Conservation (phyloP, 306 rosid species). For the Corylus americana region DNA sequence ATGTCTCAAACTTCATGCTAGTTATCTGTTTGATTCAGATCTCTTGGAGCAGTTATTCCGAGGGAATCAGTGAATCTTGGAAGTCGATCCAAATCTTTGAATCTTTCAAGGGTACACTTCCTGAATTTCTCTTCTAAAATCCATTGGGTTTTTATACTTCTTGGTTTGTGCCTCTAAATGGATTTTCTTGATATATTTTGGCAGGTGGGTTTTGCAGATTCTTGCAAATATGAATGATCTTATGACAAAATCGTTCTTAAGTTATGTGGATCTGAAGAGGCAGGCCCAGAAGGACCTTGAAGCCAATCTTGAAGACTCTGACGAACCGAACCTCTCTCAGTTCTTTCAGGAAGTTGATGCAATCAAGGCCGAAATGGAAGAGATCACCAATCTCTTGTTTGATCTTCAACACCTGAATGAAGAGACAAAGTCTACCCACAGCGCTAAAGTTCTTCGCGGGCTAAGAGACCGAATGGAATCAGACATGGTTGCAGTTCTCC, state of each 20-base stretch:
- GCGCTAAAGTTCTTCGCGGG: constrained; percentile 80
- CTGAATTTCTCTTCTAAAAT: constrained; percentile 17
- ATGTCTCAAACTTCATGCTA: background rate
- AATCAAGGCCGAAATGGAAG: constrained; percentile 79
- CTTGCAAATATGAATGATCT: constrained; percentile 82
- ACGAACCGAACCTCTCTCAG: constrained; percentile 72
- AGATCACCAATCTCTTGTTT: constrained; percentile 84
- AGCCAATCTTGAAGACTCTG: constrained; percentile 50
- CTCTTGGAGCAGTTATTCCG: constrained; percentile 26
- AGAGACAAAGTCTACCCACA: constrained; percentile 80
- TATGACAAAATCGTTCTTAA: constrained; percentile 89
- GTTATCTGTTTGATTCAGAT: constrained; percentile 31
- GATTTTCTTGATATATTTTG: constrained; percentile 15
- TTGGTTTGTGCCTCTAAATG: constrained; percentile 5
- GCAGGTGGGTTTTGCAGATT: constrained; percentile 43
- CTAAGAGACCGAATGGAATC: constrained; percentile 80
- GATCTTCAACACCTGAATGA: constrained; percentile 75
- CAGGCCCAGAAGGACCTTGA: constrained; percentile 67
- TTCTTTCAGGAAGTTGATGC: constrained; percentile 67
- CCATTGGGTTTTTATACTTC: constrained; percentile 7
- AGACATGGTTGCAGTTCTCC: constrained; percentile 71
- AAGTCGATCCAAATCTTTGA: constrained; percentile 50
- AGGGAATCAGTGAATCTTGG: constrained; percentile 25
- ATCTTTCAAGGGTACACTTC: constrained; percentile 40
- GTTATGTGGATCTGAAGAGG: constrained; percentile 84